Percentiles rank a stretch among this genome's conserved stretches.
phyloP scores from a whole-genome alignment of 2,329 filamentous ascomycete genomes.

The Penicillium glabrum region DNA sequence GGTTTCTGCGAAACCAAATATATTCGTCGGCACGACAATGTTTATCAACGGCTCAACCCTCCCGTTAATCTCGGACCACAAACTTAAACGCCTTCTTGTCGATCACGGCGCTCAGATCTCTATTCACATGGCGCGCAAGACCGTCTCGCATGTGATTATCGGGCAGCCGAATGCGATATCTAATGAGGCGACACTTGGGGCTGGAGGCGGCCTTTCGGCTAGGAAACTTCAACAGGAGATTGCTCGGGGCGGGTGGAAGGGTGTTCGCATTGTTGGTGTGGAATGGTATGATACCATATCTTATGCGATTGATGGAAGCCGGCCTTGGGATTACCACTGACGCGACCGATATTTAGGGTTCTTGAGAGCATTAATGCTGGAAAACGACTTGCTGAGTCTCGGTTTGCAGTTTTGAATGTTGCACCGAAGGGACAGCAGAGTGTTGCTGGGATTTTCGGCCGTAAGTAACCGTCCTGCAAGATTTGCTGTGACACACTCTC shows the following conservation, averaged over 20 bases:
- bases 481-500: neutral
- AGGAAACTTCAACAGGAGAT: conserved; percentile 83
- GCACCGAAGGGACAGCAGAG: conserved; percentile 64
- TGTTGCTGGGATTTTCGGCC: conserved; percentile 57
- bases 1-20: conserved; percentile 25
- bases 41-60: conserved; percentile 88
- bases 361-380: conserved; percentile 79
- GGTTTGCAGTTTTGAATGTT: conserved; percentile 65
- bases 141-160: conserved; percentile 83
- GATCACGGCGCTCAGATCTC: conserved; percentile 72
- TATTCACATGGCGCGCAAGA: conserved; percentile 67
- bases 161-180: conserved; percentile 51
- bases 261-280: conserved; percentile 74
- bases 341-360: conserved; percentile 55
- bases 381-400: conserved; percentile 71
- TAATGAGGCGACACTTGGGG: conserved; percentile 49
- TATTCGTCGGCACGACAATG: conserved; percentile 72
- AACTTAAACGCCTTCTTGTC: conserved; percentile 73
- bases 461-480: neutral
- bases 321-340: conserved; percentile 1
- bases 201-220: conserved; percentile 73
- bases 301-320: neutral
- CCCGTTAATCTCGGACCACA: conserved; percentile 80
- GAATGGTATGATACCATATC: conserved; percentile 64
- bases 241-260: conserved; percentile 62